Conservation (phyloP, 306 rosid genomes). For the Lupinus albus region DNA sequence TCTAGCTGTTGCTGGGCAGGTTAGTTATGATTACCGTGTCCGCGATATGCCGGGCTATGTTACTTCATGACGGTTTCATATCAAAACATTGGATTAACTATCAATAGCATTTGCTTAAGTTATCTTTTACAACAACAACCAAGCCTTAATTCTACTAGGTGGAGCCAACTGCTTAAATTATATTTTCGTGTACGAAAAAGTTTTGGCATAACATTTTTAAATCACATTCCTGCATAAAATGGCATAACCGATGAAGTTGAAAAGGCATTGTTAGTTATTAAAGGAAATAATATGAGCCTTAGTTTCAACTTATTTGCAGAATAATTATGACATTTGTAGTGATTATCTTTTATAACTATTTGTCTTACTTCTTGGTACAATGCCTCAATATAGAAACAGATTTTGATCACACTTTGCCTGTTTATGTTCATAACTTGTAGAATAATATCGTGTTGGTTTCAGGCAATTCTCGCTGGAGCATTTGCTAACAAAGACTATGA, state of each 20-base stretch:
- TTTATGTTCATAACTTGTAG: slow-evolving; percentile 15
- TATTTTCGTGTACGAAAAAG: background rate
- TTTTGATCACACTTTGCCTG: background rate
- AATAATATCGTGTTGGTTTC: slow-evolving; percentile 35
- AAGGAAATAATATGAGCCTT: slow-evolving; percentile 7
- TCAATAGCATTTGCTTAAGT: background rate
- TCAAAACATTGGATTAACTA: slow-evolving; percentile 19
- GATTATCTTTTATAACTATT: background rate
- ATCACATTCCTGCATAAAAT: background rate
- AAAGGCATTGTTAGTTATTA: background rate
- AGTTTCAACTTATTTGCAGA: background rate
- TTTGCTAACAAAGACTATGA: slow-evolving; percentile 82
- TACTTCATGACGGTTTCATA: background rate
- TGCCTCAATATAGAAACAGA: slow-evolving; percentile 7
- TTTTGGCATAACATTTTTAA: slow-evolving; percentile 4
- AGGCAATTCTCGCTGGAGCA: slow-evolving; percentile 94
- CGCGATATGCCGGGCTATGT: background rate
- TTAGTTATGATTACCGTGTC: slow-evolving; percentile 38
- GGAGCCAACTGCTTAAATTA: background rate
- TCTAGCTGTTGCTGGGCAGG: slow-evolving; percentile 98
- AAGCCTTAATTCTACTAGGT: too few relatives aligned
- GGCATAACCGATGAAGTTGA: slow-evolving; percentile 1
- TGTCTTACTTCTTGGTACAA: background rate
- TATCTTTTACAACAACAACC: background rate
- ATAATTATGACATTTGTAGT: background rate